phyloP scores from a whole-genome alignment of 1,284 basidiomycete genomes.

The Cutaneotrichosporon dermatis region DNA sequence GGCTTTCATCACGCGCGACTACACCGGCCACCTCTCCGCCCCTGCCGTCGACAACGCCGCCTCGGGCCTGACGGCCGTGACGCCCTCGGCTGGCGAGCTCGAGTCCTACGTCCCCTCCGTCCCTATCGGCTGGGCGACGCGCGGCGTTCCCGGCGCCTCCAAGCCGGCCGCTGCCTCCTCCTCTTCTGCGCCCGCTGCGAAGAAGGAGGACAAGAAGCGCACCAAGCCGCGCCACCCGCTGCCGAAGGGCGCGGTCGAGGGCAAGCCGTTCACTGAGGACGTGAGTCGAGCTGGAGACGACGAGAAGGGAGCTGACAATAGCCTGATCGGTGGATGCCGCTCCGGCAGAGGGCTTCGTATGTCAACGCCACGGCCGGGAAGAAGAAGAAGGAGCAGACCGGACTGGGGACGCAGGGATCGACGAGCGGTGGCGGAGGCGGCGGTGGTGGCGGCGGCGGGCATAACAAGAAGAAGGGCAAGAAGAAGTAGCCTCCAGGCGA shows the following conservation, averaged over 20 bases:
- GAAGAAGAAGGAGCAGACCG: slow-evolving; percentile 36
- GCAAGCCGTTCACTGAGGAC: slow-evolving; percentile 39
- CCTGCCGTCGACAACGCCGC: slow-evolving; percentile 18
- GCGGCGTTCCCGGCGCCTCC: slow-evolving; percentile 10
- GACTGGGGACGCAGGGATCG: slow-evolving; percentile 16
- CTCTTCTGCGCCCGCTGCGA: slow-evolving; percentile 9
- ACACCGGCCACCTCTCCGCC: slow-evolving; percentile 52
- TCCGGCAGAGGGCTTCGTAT: slow-evolving; percentile 40
- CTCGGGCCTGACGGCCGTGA: slow-evolving; percentile 11
- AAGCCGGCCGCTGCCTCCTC: slow-evolving; percentile 7
- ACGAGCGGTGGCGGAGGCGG: slow-evolving; percentile 6
- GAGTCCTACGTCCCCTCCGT: slow-evolving; percentile 39
- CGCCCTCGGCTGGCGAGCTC: slow-evolving; percentile 32
- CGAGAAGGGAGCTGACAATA: slow-evolving; percentile 9
- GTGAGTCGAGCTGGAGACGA: slow-evolving; percentile 28
- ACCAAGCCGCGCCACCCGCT: slow-evolving; percentile 41
- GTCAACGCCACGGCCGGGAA: slow-evolving; percentile 43
- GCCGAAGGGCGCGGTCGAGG: slow-evolving; percentile 38
- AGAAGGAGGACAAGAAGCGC: slow-evolving; percentile 12
- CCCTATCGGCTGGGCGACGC: slow-evolving; percentile 37
- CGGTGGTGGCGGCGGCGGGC: slow-evolving; percentile 8
- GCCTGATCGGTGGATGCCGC: slow-evolving; percentile 49
- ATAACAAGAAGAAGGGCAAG: slow-evolving; percentile 20
- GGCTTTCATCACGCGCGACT: slow-evolving; percentile 70
- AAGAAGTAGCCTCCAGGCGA: slow-evolving; percentile 12